Base-by-base conservation (phyloP, 2,329 filamentous ascomycete genomes). In the Colletotrichum coccodes region DNA sequence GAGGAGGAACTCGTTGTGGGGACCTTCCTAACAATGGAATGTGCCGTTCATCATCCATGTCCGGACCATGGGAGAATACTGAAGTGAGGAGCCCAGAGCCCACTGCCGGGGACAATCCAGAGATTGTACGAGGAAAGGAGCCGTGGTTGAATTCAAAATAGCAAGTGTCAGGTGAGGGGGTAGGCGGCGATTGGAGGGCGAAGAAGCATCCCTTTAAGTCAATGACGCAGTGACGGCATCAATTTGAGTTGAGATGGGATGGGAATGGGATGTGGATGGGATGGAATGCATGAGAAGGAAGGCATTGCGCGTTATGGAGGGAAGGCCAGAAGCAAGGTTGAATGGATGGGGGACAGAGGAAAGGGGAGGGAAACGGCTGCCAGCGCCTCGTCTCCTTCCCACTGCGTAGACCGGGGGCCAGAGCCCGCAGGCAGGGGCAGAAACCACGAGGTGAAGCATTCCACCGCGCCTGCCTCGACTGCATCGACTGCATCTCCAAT, bases 401-500 rank as follows among this genome's bases (percentile, higher is more conserved):
- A 34, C 18, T 52, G n/a, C 47, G n/a, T n/a, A 6, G 30, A 16
- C 16, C n/a, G 28, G 28, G n/a, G 50, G 32, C 16, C 40, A 44
- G 16, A n/a, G 40, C 40, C 40, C 46, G 26, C 28, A 8, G 23
- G 36, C 14, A 34, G n/a, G 53, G 23, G 21, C 12, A 60, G 34
- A 38, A 60, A 46, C 46, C 54, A 64, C 62, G 46, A 64, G 62
- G 46, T 53, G 53, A 60, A 36, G 56, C 34, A 50, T 49, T 64
- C 61, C 32, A 54, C 38, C 23, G 59, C 23, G n/a, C 40, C 47
- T 26, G 36, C 36, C 36, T 36, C 44, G 26, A 4, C n/a, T 44
- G 60, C 38, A n/a, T 18, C 44, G 21, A 47, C 40, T 30, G 60
- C 49, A 40, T 40, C 8, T n/a, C 21, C 16, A n/a, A 21, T 32